phyloP scores from a whole-genome alignment of 1,284 basidiomycete species.

The Austroboletus niveus region DNA sequence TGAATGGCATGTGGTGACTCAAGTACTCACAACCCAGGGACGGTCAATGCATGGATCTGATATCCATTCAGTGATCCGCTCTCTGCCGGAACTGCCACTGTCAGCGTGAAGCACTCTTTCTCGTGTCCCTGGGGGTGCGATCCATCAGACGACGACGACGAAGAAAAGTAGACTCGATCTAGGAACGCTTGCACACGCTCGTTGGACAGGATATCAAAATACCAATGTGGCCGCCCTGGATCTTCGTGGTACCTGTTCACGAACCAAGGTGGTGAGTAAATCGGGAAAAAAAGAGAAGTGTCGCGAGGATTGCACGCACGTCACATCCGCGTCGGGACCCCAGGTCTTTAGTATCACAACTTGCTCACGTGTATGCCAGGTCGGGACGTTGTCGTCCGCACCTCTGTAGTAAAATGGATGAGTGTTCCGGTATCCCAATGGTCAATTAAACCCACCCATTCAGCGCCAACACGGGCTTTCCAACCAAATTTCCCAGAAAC shows the following conservation, averaged over 20 bases:
- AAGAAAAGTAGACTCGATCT: conserved; percentile 31
- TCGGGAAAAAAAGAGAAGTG: background rate
- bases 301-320: conserved; percentile 38
- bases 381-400: conserved; percentile 75
- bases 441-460: conserved; percentile 56
- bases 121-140: background rate
- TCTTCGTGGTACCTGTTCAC: conserved; percentile 62
- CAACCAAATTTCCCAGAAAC: conserved; percentile 73
- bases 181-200: conserved; percentile 56
- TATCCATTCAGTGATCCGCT: conserved; percentile 67
- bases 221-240: conserved; percentile 67
- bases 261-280: background rate
- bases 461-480: conserved; percentile 70
- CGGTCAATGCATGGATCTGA: conserved; percentile 49
- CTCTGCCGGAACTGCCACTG: conserved; percentile 61
- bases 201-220: conserved; percentile 56
- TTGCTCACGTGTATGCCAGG: conserved; percentile 73
- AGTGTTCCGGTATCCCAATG: background rate
- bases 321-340: conserved; percentile 49
- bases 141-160: background rate
- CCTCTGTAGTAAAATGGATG: conserved; percentile 42
- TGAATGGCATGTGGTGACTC: conserved; percentile 7
- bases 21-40: conserved; percentile 56
- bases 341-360: conserved; percentile 57
- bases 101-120: conserved; percentile 55